Evolutionary conservation across 2,329 filamentous ascomycete species (phyloP).

Genomic region (Pseudogymnoascus sp.): DNA sequence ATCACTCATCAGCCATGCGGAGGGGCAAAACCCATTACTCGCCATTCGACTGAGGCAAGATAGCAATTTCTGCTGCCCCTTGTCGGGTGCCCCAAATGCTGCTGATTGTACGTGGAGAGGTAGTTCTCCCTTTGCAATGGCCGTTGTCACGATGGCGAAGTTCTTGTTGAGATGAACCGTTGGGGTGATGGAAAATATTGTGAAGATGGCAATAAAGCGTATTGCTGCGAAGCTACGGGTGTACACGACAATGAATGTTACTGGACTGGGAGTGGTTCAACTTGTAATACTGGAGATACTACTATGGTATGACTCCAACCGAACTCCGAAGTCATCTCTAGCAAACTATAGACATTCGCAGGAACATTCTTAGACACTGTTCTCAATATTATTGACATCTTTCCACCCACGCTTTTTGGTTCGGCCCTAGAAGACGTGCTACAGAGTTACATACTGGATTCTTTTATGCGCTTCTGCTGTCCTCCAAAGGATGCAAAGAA

Average conservation of each 20-base stretch:
- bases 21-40: conserved; percentile 8
- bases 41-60: conserved; percentile 14
- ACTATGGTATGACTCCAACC: conserved; percentile 5
- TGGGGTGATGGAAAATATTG: conserved; percentile 18
- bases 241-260: not conserved
- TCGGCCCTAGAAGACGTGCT: not conserved
- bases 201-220: conserved; percentile 16
- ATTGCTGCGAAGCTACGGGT: conserved; percentile 15
- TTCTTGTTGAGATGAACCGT: conserved; percentile 16
- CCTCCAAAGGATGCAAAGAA: not conserved
- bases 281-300: not conserved
- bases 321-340: not conserved
- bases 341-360: conserved; percentile 11
- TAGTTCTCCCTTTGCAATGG: conserved; percentile 17
- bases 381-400: conserved; percentile 8
- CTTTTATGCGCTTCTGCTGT: not conserved
- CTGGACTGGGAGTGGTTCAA: not conserved
- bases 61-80: conserved; percentile 17
- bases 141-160: conserved; percentile 17
- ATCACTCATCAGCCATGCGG: conserved; percentile 21
- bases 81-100: conserved; percentile 16
- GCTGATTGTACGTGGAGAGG: conserved; percentile 22
- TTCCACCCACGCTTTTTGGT: not conserved
- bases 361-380: conserved; percentile 14
- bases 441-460: not conserved